These are phyloP conservation scores for Vanderwaltozyma polyspora DNA, from an alignment of 805 yeast genomes.

Conservation along the genomic window DNA sequence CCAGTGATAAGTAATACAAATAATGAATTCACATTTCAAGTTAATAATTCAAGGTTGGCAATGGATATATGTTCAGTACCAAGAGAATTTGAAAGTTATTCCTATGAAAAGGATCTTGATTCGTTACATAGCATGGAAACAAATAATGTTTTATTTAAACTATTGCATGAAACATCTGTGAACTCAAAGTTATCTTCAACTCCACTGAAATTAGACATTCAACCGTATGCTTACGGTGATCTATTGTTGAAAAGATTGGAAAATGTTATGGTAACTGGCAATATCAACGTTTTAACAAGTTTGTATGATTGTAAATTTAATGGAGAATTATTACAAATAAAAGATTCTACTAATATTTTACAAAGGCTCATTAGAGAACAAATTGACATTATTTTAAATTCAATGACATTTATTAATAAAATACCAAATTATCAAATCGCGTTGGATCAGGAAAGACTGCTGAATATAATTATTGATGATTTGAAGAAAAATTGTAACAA, in stretches of 20 bases:
- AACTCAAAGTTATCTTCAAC: constrained; percentile 1
- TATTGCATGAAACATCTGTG: constrained; percentile 2
- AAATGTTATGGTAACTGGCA: constrained; percentile 14
- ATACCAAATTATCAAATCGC: constrained; percentile 18
- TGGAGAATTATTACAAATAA: constrained; percentile 11
- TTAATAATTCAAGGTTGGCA: constrained; percentile 1
- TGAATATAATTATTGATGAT: constrained; percentile 25
- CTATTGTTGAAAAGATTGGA: constrained; percentile 15
- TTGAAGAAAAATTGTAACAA: constrained; percentile 33
- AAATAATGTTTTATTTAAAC: constrained; percentile 3
- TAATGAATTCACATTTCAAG: constrained; percentile 7
- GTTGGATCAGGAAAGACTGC: constrained; percentile 27
- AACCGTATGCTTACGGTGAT: constrained; percentile 13
- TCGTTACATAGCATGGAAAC: not conserved
- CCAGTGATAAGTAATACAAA: not conserved
- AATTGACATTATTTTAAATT: constrained; percentile 7
- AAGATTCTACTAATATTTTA: constrained; percentile 5
- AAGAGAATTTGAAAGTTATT: constrained; percentile 4
- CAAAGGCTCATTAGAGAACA: constrained; percentile 16
- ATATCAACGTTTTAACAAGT: constrained; percentile 18
- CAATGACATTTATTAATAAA: constrained; percentile 10
- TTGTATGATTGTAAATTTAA: constrained; percentile 15
- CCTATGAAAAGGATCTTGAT: constrained; percentile 4
- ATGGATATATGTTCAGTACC: constrained; percentile 9
- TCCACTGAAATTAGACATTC: constrained; percentile 1